Base-by-base conservation (phyloP, 2,329 filamentous ascomycete species). In the Cercospora janseana region DNA sequence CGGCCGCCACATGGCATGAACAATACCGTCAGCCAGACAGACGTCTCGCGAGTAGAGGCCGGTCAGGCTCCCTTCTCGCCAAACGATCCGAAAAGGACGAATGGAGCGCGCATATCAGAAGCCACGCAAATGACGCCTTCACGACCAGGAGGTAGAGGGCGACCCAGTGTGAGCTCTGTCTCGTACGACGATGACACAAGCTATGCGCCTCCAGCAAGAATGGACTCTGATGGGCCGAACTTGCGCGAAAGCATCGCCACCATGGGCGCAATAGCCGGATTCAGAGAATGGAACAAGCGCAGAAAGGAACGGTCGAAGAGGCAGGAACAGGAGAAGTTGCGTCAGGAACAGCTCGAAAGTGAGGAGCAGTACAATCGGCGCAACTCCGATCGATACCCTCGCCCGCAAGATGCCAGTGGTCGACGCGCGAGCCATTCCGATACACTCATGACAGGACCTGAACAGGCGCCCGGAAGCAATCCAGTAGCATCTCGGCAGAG, bases 271-370 rank as follows among this genome's bases (percentile, higher is more conserved):
- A 52, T 65, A 10, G 64, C 60, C 46, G 65, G 65, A 1, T 62
- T 66, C 44, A 52, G 70, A 54, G 70, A 75, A 46, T 73, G 71
- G 57, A 70, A 70, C 50, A 66, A 64, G 74, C 80, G 58, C 67
- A 75, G 65, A 71, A 78, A 64, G 76, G 85, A 65, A 71, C 80
- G 58, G 66, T 81, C 66, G 48, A 79, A 84, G 48, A 75, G 83
- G 57, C 77, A 81, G 46, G 79, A 81, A 16, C 79, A 87, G 4
- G 79, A 78, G 43, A 73, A 73, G 35, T 67, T 78, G 50, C 73
- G 73, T 46, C 72, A 69, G 53, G 75, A 75, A 54, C 70, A 75
- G 9, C 67, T 73, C n/a, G 64, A 72, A 16, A 70, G 72, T n/a
- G 67, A 68, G 21, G 63, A 66, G 29, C 58, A 65, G n/a, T 68